Conservation (phyloP, 495 filamentous ascomycete genomes). For the Penicillium cinerascens region DNA sequence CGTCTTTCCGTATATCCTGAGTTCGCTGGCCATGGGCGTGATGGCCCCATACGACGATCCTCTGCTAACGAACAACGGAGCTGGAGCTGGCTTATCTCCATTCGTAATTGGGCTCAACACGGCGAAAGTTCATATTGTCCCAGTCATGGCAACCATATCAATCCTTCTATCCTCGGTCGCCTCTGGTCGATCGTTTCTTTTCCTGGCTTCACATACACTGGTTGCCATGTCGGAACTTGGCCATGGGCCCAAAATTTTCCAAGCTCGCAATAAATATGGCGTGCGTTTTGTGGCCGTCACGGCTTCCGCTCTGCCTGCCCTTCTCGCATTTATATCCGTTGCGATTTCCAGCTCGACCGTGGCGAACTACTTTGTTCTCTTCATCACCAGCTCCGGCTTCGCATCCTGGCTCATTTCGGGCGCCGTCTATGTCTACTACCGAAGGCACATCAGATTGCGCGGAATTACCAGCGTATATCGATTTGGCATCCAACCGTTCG, state of each 20-base stretch:
- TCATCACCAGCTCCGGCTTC: conserved; percentile 58
- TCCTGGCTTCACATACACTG: conserved; percentile 51
- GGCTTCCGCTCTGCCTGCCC: conserved; percentile 37
- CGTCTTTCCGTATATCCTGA: conserved; percentile 58
- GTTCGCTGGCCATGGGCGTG: conserved; percentile 53
- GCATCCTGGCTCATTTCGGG: conserved; percentile 58
- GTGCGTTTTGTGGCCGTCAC: conserved; percentile 48
- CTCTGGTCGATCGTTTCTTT: conserved; percentile 60
- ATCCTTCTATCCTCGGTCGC: conserved; percentile 72
- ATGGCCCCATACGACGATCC: conserved; percentile 55
- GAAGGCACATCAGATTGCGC: conserved; percentile 40
- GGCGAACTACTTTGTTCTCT: conserved; percentile 53
- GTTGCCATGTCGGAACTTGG: conserved; percentile 46
- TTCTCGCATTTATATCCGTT: conserved; percentile 35
- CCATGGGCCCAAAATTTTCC: conserved; percentile 43
- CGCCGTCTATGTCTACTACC: conserved; percentile 55
- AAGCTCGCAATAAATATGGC: conserved; percentile 36
- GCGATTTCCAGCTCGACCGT: conserved; percentile 27
- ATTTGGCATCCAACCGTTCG: conserved; percentile 49
- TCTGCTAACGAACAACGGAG: conserved; percentile 45
- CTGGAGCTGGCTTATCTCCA: conserved; percentile 45
- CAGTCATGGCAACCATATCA: conserved; percentile 62
- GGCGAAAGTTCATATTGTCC: conserved; percentile 53
- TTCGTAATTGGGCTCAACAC: conserved; percentile 35
- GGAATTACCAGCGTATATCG: conserved; percentile 39